Base-by-base conservation (phyloP, 2,329 filamentous ascomycete species). In the Endothia cerciana region DNA sequence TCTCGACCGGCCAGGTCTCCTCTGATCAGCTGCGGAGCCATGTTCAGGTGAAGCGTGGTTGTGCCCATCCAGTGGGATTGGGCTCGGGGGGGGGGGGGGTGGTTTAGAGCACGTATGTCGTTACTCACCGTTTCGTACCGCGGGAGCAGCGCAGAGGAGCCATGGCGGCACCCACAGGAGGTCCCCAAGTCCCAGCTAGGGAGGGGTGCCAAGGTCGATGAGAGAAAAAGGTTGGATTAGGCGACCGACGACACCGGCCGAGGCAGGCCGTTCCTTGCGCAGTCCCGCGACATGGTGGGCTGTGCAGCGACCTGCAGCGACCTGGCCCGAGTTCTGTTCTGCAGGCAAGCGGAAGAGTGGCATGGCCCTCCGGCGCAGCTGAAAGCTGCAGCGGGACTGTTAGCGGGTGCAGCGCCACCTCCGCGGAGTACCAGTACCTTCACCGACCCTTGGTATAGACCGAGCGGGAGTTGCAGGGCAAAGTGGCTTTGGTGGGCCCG, bases 281-380 rank as follows among this genome's bases (percentile, higher is more conserved):
- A 55, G 60, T 43, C 58, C 36, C 45, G 43, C 58, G 60, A 64
- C 62, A 59, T 65, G 63, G 72, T 64, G 70, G 75, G 76, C 76
- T 75, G 76, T 77, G 75, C 74, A 72, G 70, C 69, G 67, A 73
- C 73, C 64, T 75, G 75, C 75, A 75, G 69, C 72, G 71, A 76
- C 72, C 73, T n/a, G 74, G 66, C 68, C 73, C 71, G 68, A 70
- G 63, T 60, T 69, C 68, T 22, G 51, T 36, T n/a, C n/a, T n/a
- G n/a, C 69, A 72, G 72, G 69, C 74, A 72, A 72, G 74, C 74
- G 69, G 71, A 64, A 71, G 67, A 62, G 69, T 66, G 60, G 65
- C 56, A 67, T 64, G 68, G 70, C 69, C 71, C 71, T 71, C 73
- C 63, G 72, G 66, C 70, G 68, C 69, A 76, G 75, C 75, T 76